Percentiles rank a stretch among this genome's conserved stretches.
Conservation (phyloP, 2,329 filamentous ascomycete species). For the Nemania abortiva region DNA sequence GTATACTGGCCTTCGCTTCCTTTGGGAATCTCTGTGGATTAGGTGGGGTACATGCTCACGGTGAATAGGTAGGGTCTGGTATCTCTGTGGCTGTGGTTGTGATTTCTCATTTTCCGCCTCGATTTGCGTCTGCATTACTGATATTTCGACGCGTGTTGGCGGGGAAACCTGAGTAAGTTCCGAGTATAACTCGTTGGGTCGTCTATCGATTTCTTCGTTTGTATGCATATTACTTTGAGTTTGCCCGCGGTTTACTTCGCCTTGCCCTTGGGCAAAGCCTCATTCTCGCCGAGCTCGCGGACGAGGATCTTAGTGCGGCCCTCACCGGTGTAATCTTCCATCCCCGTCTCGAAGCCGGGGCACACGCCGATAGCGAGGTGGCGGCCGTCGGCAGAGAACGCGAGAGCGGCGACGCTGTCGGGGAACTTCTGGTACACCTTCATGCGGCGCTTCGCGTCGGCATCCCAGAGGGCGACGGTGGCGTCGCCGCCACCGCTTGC, state of each 20-base stretch:
- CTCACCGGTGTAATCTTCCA: slow-evolving; percentile 79
- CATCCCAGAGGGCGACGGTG: slow-evolving; percentile 94
- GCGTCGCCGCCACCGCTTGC: slow-evolving; percentile 91
- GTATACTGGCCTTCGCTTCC: slow-evolving; percentile 15
- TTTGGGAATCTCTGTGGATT: slow-evolving; percentile 25
- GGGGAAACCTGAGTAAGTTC: not conserved
- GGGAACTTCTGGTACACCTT: slow-evolving; percentile 88
- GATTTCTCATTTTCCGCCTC: not conserved
- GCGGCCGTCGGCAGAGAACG: slow-evolving; percentile 82
- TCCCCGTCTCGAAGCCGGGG: slow-evolving; percentile 88
- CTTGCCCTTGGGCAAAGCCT: slow-evolving; percentile 84
- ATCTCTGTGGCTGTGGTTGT: not conserved
- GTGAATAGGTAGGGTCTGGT: not conserved
- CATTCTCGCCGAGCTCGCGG: slow-evolving; percentile 84
- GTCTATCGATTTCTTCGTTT: not conserved
- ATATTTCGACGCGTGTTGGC: not conserved
- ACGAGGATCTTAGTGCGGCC: slow-evolving; percentile 83
- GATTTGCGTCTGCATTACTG: not conserved
- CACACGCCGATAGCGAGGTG: slow-evolving; percentile 84
- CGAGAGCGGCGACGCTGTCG: slow-evolving; percentile 80
- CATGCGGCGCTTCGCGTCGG: slow-evolving; percentile 88
- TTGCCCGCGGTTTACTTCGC: slow-evolving; percentile 66
- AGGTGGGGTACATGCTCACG: not conserved
- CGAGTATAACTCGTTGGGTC: not conserved
- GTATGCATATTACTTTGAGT: too few species aligned